Percentiles rank a stretch among this genome's conserved stretches.
Conservation (phyloP, 768 basidiomycete genomes). For the Mycena haematopus region DNA sequence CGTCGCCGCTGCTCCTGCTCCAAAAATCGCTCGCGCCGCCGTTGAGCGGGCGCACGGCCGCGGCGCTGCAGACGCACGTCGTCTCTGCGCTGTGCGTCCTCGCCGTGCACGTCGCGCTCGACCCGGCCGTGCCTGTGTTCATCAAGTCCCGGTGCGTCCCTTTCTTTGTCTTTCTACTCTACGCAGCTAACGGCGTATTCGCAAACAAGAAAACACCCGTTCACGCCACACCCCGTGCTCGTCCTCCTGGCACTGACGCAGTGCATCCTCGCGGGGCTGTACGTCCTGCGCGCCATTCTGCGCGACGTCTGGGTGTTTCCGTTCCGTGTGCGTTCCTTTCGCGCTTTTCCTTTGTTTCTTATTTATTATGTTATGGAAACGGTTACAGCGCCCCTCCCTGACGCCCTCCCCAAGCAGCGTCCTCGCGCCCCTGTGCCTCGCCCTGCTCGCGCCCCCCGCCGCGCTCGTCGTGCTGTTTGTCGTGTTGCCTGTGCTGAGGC, state of each 20-base stretch:
- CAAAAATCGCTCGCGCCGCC: conserved; percentile 25
- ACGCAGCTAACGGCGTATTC: too few species aligned
- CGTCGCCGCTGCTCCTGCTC: conserved; percentile 17
- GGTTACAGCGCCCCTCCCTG: not conserved
- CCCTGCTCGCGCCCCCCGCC: conserved; percentile 42
- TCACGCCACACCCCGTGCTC: conserved; percentile 73
- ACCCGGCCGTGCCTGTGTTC: conserved; percentile 59
- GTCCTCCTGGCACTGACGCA: conserved; percentile 67
- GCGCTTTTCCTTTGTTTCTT: too few species aligned
- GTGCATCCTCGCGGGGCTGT: conserved; percentile 50
- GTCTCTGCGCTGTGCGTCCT: conserved; percentile 53
- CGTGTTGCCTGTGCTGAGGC: conserved; percentile 59
- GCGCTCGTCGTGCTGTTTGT: conserved; percentile 56
- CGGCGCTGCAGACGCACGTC: conserved; percentile 16
- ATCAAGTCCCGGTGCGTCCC: conserved; percentile 67
- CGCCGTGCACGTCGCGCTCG: conserved; percentile 48
- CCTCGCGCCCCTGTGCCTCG: conserved; percentile 48
- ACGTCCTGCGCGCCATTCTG: conserved; percentile 63
- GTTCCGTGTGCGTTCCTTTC: conserved; percentile 19
- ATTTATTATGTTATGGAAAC: not conserved
- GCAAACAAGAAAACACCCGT: conserved; percentile 68
- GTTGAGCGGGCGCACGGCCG: conserved; percentile 6
- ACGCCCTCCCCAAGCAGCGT: conserved; percentile 31
- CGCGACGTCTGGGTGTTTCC: conserved; percentile 46
- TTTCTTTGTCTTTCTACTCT: too few species aligned